Base-by-base conservation (phyloP, 2,329 filamentous ascomycete genomes). In the Plenodomus lindquistii region DNA sequence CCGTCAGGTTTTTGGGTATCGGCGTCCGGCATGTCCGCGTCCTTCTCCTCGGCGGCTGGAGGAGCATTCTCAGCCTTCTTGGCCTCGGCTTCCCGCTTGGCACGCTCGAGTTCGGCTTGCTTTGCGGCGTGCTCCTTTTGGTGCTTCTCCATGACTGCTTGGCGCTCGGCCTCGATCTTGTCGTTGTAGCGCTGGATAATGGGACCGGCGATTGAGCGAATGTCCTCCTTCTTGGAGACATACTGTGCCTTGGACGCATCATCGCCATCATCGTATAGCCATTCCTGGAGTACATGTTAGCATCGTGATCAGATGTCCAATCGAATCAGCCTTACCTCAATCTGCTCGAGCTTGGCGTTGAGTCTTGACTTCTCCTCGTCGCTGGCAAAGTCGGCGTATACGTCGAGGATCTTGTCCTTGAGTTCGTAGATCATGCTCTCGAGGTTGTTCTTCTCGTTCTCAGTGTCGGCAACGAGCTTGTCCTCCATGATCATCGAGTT, bases 391-490 rank as follows among this genome's bases (percentile, higher is more conserved):
- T 96, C 89, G 58, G 91, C 79, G 73, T 95, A 97, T 63, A 91
- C 84, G 66, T 95, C 91, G 61, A 97, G 91, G 43, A 97, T 84
- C 85, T 97, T 97, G 77, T 91, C 91, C 65, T 93, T 89, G 71
- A 96, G 83, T 68, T 97, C 92, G 78, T 99, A 99, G 77, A 97
- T 97, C 78, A 88, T 96, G 19, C 90, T 86, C 82, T 99, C 94
- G 44, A 99, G 89, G 78, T 97, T 93, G 80, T 99, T 99, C 90
- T 97, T 99, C 85, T 96, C 96, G 81, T 97, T 91, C 73, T 97
- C 94, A 31, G 94, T 99, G 74, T 97, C 94, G 63, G 89, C 90
- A 47, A 99, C 92, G 49, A 97, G 87, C 84, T 97, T 99, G 79
- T 99, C 94, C 76, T 97, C 91, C 85, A 96, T 93, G 63, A 91